Conservation (phyloP, 192 early-diverging fungal species). For the Coemansia sp. region DNA sequence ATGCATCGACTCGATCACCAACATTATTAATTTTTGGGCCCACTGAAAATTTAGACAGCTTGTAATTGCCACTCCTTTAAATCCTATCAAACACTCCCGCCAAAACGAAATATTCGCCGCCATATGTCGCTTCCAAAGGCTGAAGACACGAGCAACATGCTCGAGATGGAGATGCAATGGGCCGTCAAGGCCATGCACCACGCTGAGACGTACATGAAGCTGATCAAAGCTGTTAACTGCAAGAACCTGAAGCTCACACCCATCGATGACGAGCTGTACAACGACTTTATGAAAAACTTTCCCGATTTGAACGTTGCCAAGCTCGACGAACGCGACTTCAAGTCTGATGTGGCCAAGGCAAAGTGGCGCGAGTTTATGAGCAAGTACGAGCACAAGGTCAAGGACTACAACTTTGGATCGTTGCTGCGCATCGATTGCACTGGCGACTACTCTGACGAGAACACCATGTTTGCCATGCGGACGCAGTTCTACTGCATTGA, state of each 20-base stretch:
- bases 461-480: slow-evolving; percentile 87
- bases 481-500: slow-evolving; percentile 92
- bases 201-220: slow-evolving; percentile 91
- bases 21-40: background rate
- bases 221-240: slow-evolving; percentile 71
- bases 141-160: slow-evolving; percentile 73
- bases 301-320: slow-evolving; percentile 71
- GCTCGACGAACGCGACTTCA: slow-evolving; percentile 83
- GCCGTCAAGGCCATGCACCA: slow-evolving; percentile 94
- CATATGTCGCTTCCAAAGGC: slow-evolving; percentile 70
- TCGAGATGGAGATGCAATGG: slow-evolving; percentile 94
- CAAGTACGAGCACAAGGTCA: slow-evolving; percentile 84
- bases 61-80: background rate
- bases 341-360: slow-evolving; percentile 76
- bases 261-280: slow-evolving; percentile 84
- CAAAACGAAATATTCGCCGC: background rate
- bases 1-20: slow-evolving; percentile 1
- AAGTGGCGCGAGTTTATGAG: slow-evolving; percentile 89
- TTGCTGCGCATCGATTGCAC: slow-evolving; percentile 75
- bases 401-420: slow-evolving; percentile 94
- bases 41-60: too few species aligned
- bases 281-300: slow-evolving; percentile 75
- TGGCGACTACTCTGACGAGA: slow-evolving; percentile 83
- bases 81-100: background rate
- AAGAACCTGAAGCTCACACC: slow-evolving; percentile 79